Conservation (phyloP, 2,329 filamentous ascomycete genomes). For the Trichocomaceae sp. region DNA sequence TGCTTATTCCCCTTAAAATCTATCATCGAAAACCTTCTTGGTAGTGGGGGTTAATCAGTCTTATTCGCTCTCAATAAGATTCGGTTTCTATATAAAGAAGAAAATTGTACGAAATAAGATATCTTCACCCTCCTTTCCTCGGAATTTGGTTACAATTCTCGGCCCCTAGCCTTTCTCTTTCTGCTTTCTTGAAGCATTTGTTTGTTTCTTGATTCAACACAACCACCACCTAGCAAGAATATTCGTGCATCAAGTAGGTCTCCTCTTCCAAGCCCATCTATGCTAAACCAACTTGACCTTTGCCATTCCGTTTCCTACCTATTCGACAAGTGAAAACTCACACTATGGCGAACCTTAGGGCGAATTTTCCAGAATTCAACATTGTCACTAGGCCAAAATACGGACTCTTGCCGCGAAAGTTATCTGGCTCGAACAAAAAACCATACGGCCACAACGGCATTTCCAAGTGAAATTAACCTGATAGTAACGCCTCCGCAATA, state of each 20-base stretch:
- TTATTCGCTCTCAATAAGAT: background rate
- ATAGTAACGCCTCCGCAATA: background rate
- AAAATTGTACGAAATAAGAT: background rate
- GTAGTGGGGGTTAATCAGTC: constrained; percentile 3
- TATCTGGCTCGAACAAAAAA: background rate
- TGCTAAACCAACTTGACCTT: constrained; percentile 4
- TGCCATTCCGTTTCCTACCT: constrained; percentile 2
- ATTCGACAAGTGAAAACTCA: constrained; percentile 10
- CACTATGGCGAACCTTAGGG: constrained; percentile 4
- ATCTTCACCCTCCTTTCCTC: background rate
- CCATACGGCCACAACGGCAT: background rate
- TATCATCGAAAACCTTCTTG: background rate
- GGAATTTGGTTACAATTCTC: background rate
- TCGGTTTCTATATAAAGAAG: constrained; percentile 1
- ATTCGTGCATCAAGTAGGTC: constrained; percentile 7
- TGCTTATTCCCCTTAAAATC: background rate
- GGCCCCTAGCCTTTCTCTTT: background rate
- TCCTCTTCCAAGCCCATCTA: constrained; percentile 5
- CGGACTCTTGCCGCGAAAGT: background rate
- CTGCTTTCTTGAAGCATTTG: background rate
- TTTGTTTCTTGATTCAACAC: background rate
- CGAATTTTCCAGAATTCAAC: background rate
- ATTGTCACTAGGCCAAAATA: background rate
- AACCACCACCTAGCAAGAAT: background rate
- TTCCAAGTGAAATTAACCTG: background rate